phyloP scores from a whole-genome alignment of 2,329 filamentous ascomycete genomes.

The Ceratocystis papillata region DNA sequence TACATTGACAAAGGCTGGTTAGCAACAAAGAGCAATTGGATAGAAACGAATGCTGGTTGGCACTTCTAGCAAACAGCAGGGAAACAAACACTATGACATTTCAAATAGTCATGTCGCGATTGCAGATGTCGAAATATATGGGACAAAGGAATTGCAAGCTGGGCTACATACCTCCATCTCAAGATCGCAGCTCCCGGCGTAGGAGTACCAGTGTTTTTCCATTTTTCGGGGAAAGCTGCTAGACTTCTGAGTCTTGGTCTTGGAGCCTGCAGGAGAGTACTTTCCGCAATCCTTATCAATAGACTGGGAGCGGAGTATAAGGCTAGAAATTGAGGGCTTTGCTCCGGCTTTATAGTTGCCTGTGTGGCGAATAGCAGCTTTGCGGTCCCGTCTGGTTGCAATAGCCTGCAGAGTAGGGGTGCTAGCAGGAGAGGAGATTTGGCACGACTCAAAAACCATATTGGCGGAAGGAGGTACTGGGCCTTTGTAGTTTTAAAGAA shows the following conservation, averaged over 20 bases:
- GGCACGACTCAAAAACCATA: background rate
- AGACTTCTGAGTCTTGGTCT: background rate
- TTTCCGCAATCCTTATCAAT: background rate
- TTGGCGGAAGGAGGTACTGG: background rate
- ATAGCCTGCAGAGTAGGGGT: background rate
- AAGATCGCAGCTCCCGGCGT: background rate
- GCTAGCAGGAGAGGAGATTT: background rate
- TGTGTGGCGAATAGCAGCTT: conserved; percentile 7
- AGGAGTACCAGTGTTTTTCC: conserved; percentile 16
- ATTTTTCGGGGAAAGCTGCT: conserved; percentile 3
- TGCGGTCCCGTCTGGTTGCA: conserved; percentile 17
- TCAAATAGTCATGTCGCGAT: background rate
- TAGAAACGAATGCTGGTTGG: background rate
- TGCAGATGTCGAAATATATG: background rate
- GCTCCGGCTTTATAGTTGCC: background rate
- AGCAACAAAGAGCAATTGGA: background rate
- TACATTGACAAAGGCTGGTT: background rate
- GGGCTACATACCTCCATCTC: conserved; percentile 14
- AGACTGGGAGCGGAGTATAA: background rate
- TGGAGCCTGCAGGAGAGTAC: background rate
- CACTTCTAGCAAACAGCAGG: background rate
- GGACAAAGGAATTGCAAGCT: background rate
- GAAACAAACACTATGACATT: background rate
- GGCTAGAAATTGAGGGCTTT: background rate
- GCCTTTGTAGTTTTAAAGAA: conserved; percentile 15